Base-by-base conservation (phyloP, 1,139 yeast genomes). In the Blastobotrys illinoisensis region DNA sequence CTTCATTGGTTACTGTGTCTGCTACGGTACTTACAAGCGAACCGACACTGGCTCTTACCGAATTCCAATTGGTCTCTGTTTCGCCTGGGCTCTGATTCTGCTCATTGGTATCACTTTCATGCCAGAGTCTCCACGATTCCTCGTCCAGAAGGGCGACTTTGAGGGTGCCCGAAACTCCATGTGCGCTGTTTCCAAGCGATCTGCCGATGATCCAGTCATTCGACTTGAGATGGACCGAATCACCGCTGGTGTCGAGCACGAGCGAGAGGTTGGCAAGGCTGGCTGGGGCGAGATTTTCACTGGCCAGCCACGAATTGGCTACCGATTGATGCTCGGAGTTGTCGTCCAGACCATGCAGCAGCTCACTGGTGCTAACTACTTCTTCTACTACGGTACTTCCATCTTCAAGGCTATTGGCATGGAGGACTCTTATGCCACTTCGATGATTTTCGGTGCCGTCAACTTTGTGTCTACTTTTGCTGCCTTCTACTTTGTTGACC, bases 51-150 rank as follows among this genome's bases (percentile, higher is more conserved):
- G 82, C 54, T 78, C 85, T 56, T 84, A 83, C 74, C 78, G 88
- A 73, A 77, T 85, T 60, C 87, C 89, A 56, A 71, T 79, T 59
- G 81, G 76, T 36, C 62, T 79, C 52, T 71, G 76, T 58, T 75
- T 78, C 64, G 69, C 71, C 49, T 77, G 78, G 78, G 77, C 79
- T 16, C 54, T 72, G 58, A 60, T 75, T 16, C 64, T 72, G 40
- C 63, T 74, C 51, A 62, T 69, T 50, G 93, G 88, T 68, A 80
- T 86, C 81, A 62, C 77, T 50, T 74, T 83, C 64, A 80, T 85
- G 71, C 95, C 95, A 56, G 95, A 87, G 72, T 83, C 93, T 46
- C 91, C 95, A 62, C 80, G 95, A 73, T 87, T 73, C 72, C 78
- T 79, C 68, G 78, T 85, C 58, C 79, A 82, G 59, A 73, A 69